Conservation (phyloP, 768 basidiomycete species). For the Exsudoporus frostii region DNA sequence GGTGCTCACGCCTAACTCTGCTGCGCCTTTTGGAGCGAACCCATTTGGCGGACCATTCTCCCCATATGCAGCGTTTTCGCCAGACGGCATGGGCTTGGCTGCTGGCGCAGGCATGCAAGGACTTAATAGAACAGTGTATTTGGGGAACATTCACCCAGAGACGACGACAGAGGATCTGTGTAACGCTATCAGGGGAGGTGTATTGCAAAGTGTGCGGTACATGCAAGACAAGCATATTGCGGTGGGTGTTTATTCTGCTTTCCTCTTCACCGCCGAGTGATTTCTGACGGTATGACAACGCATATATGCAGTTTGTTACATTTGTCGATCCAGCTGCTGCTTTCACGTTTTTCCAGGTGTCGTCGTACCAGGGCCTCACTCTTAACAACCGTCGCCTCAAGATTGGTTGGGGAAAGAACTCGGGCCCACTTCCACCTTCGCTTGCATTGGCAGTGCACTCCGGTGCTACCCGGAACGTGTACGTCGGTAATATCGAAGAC, state of each 20-base stretch:
- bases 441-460: conserved; percentile 86
- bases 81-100: conserved; percentile 37
- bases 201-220: conserved; percentile 90
- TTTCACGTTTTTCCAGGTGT: conserved; percentile 91
- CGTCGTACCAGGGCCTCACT: conserved; percentile 84
- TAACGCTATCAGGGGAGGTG: conserved; percentile 95
- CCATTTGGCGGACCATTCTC: conserved; percentile 39
- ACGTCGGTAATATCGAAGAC: conserved; percentile 93
- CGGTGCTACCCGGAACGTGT: conserved; percentile 95
- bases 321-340: conserved; percentile 94
- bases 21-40: conserved; percentile 28
- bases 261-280: neutral
- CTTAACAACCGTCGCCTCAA: conserved; percentile 93
- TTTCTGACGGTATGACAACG: neutral
- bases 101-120: conserved; percentile 41
- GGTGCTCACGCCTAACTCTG: conserved; percentile 32
- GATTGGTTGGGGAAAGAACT: conserved; percentile 97
- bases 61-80: conserved; percentile 51
- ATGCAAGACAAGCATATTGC: conserved; percentile 98
- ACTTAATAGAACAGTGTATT: conserved; percentile 90
- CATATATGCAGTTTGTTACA: conserved; percentile 72
- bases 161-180: conserved; percentile 93
- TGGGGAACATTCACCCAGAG: conserved; percentile 97
- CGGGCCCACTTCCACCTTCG: conserved; percentile 79
- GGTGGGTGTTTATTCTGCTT: conserved; percentile 44